These are phyloP conservation scores for Exophiala phaeomuriformis DNA, from an alignment of 2,329 filamentous ascomycete species.

Conservation along the genomic window DNA sequence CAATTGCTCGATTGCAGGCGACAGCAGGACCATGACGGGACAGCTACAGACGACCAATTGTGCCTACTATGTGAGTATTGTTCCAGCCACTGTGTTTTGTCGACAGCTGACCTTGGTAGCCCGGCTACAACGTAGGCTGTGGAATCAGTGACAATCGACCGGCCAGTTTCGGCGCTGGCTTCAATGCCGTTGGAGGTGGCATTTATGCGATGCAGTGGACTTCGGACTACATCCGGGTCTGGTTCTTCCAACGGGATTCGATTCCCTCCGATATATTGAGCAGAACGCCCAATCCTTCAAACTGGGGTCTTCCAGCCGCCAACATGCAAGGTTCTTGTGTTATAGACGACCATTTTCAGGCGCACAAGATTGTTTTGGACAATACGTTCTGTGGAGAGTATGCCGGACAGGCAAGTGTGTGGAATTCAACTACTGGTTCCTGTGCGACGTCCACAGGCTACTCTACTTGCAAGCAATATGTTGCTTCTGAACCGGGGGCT, in stretches of 20 bases:
- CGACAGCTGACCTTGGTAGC: slow-evolving; percentile 7
- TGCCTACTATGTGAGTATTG: slow-evolving; percentile 36
- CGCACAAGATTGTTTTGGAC: slow-evolving; percentile 67
- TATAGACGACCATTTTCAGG: slow-evolving; percentile 57
- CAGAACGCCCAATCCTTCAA: slow-evolving; percentile 36
- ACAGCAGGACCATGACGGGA: slow-evolving; percentile 31
- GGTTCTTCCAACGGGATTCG: slow-evolving; percentile 38
- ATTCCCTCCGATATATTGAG: slow-evolving; percentile 39
- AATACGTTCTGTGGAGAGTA: slow-evolving; percentile 75
- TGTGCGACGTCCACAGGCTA: slow-evolving; percentile 18
- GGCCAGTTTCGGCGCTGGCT: slow-evolving; percentile 49
- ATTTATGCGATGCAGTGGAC: slow-evolving; percentile 57
- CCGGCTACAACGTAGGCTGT: slow-evolving; percentile 47
- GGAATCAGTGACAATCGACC: slow-evolving; percentile 43
- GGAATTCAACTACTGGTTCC: slow-evolving; percentile 19
- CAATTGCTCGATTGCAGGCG: slow-evolving; percentile 23
- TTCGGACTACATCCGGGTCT: slow-evolving; percentile 39
- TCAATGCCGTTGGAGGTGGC: slow-evolving; percentile 59
- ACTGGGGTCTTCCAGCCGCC: slow-evolving; percentile 44
- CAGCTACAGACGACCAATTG: slow-evolving; percentile 47
- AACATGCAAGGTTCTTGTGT: slow-evolving; percentile 61
- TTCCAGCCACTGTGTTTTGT: background rate
- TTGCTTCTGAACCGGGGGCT: slow-evolving; percentile 19
- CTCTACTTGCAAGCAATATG: slow-evolving; percentile 21
- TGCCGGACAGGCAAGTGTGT: slow-evolving; percentile 53